Base-by-base conservation (phyloP, 164 flowering plant genomes). In the Vitis amurensis region DNA sequence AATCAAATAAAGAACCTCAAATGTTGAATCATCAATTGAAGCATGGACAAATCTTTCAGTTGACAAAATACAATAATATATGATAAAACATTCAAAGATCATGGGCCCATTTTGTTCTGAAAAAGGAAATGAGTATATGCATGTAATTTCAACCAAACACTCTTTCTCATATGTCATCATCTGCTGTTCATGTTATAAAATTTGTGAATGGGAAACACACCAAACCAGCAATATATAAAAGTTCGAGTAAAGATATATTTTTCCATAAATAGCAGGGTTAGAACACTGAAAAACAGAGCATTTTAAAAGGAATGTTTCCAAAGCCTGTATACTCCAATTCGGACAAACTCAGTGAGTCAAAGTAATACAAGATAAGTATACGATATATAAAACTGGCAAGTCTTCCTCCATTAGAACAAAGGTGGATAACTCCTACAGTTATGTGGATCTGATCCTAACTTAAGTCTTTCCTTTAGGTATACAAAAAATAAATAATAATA, bases 1-100 rank as follows among this genome's bases (percentile, higher is more conserved):
- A 72, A 55, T 11, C 19, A 53, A 70, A 76, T 31, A 31, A 60
- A 68, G 50, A 53, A 51, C 50, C 31, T 23, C 27, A 23, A 19
- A 50, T 48, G 13, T 23, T 11, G 13, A 16, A 51, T 69, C 17
- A 17, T 69, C 31, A 23, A 70, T 13, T 6, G 48, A 11, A 16
- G 53, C 13, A 55, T 30, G 11, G 44, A 31, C 44, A 31, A 31
- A 31, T 31, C 5, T 31, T 31, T 31, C 0, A 31, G 44, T 31
- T 31, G 44, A 31, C 5, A 31, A 31, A 31, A 31, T 31, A 31
- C 27, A 23, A 23, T 23, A 23, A 23, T 2, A 31, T 31, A 31
- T 31, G 44, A 31, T 31, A 31, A 31, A 31, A 4, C 44, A 31
- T 31, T 31, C 6, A 31, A 31, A 31, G 44, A 31, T 31, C 44